Conservation (phyloP, 2,329 filamentous ascomycete genomes). For the Aspergillus novoparasiticus region DNA sequence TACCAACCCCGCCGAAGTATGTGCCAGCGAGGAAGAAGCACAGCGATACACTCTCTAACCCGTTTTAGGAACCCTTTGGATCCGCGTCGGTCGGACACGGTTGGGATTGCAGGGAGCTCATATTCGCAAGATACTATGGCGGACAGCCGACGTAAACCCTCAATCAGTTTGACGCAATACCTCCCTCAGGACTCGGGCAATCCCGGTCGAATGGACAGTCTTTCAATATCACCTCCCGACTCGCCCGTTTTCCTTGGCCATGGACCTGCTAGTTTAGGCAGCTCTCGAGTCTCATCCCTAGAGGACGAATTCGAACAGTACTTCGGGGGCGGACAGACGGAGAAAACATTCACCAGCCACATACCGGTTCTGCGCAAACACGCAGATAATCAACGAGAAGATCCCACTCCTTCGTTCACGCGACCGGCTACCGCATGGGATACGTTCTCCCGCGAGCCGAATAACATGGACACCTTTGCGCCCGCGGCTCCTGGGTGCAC, state of each 20-base stretch:
- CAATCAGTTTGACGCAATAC: constrained; percentile 19
- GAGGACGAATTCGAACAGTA: constrained; percentile 26
- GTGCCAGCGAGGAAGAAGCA: constrained; percentile 14
- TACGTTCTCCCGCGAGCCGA: constrained; percentile 66
- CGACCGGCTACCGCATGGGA: constrained; percentile 56
- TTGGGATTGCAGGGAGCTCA: constrained; percentile 52
- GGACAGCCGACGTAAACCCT: constrained; percentile 19
- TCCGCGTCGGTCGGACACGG: constrained; percentile 21
- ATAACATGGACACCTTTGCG: constrained; percentile 56
- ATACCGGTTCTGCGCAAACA: constrained; percentile 32
- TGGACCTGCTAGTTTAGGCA: constrained; percentile 30
- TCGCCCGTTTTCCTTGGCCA: constrained; percentile 38
- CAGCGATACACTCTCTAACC: constrained; percentile 9
- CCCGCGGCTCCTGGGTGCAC: constrained; percentile 57
- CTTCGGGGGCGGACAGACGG: constrained; percentile 20
- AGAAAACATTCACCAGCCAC: constrained; percentile 29
- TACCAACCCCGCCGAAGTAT: constrained; percentile 45
- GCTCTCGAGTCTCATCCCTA: constrained; percentile 45
- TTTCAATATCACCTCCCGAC: constrained; percentile 50
- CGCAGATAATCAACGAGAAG: constrained; percentile 4
- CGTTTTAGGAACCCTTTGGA: constrained; percentile 21
- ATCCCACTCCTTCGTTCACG: not conserved
- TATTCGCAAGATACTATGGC: constrained; percentile 56
- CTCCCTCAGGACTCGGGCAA: constrained; percentile 6
- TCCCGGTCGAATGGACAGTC: constrained; percentile 31